These are phyloP conservation scores for Tillandsia fasciculata DNA, from an alignment of 176 grass and related monocot genomes.

Conservation along the genomic window DNA sequence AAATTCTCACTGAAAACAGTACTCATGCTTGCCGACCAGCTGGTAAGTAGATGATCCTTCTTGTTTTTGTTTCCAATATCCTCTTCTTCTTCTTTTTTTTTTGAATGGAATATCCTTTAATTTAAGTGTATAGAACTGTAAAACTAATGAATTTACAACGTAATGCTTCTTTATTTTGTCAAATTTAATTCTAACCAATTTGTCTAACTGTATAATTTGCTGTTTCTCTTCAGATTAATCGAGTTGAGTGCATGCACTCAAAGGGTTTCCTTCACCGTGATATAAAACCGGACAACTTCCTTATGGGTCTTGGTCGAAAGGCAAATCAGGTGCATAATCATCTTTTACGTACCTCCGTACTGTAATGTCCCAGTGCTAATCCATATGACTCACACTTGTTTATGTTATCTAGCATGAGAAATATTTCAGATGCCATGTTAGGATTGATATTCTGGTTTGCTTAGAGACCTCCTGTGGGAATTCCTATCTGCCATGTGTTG, in stretches of 20 bases:
- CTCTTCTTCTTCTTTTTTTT: background rate
- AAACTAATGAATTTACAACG: background rate
- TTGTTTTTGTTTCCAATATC: background rate
- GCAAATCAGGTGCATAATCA: slow-evolving; percentile 57
- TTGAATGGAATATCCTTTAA: background rate
- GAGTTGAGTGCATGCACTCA: slow-evolving; percentile 70
- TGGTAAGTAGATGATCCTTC: slow-evolving; percentile 25
- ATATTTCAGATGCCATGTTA: background rate
- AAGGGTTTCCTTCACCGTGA: slow-evolving; percentile 82
- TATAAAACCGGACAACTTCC: slow-evolving; percentile 79
- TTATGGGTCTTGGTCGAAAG: slow-evolving; percentile 70
- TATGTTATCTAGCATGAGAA: background rate
- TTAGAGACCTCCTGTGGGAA: background rate
- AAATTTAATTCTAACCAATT: no score
- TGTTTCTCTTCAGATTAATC: slow-evolving; percentile 36
- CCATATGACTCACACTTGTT: background rate
- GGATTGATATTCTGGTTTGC: no score
- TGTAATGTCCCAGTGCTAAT: background rate
- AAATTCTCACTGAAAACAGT: slow-evolving; percentile 74
- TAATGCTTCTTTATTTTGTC: background rate
- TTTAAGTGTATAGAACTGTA: background rate
- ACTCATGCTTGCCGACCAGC: slow-evolving; percentile 74
- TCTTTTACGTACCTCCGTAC: background rate
- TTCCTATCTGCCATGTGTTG: background rate
- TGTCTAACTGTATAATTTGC: background rate